Evolutionary conservation across 441 rosid species (phyloP), one percentile per base, ranked within the genome.

Genomic region (Lepidium campestre): DNA sequence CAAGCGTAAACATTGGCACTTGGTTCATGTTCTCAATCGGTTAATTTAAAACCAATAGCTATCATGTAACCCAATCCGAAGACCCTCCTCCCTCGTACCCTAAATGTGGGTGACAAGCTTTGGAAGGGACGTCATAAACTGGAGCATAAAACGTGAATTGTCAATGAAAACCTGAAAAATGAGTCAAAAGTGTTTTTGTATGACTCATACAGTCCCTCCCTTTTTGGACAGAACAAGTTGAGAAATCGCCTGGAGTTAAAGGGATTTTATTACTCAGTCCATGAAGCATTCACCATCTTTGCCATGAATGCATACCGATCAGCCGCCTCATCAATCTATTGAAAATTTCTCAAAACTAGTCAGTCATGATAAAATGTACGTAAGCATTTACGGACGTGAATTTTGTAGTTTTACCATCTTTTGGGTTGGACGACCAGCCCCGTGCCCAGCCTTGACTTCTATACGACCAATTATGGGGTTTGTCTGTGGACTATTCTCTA

Each of bases 391-490:
- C 46, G 18, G 39, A 71, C 13, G 14, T 19, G n/a, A 47, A 60
- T 27, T 32, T 4, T 10, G 7, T 22, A 12, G 52, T 65, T n/a
- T n/a, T 85, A 93, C 97, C 87, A 77, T 66, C 78, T 93, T 93
- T 77, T 89, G 73, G 1, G 93, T 91, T 42, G 99, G 96, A 25
- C 93, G 97, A 35, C 99, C 99, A 1, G 83, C 89, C 18, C 97
- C 97, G 27, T 94, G 98, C 17, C 99, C 98, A 2, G 97, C 96
- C 67, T 94, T 91, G 27, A 88, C 83, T 59, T 94, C 99, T 6
- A 94, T 89, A 39, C 89, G 96, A 31, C 94, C 97, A 5, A 94
- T 78, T 10, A 94, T 82, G 1, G 93, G 98, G 67, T 91, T 94
- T 48, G 83, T 89, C 78, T 91, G 98, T 2, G 85, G 96, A 79